Evolutionary conservation across 768 basidiomycete species (phyloP).

Genomic region (Coprinopsis sp.): DNA sequence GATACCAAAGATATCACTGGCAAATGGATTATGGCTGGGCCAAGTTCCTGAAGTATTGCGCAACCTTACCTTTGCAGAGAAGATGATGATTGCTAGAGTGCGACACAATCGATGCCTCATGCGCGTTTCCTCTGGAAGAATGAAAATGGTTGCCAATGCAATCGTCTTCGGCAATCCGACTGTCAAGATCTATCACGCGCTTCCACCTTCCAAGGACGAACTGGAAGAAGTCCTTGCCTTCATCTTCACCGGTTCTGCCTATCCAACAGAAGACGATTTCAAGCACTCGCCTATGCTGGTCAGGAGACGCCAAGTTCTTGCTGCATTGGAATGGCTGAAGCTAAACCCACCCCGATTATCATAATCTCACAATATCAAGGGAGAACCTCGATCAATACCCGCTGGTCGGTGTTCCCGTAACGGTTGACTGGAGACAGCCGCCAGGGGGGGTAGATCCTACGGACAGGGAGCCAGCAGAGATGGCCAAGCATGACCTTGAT

Average conservation of each 20-base stretch:
- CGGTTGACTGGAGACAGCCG: slow-evolving; percentile 17
- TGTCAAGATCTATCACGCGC: not conserved
- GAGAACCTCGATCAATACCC: slow-evolving; percentile 22
- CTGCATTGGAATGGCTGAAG: slow-evolving; percentile 31
- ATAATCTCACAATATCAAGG: slow-evolving; percentile 24
- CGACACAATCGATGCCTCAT: slow-evolving; percentile 3
- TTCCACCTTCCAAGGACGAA: slow-evolving; percentile 10
- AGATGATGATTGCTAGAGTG: not conserved
- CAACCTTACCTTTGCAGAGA: not conserved
- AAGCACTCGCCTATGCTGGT: slow-evolving; percentile 24
- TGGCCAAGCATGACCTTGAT: no score
- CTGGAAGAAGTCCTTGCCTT: slow-evolving; percentile 29
- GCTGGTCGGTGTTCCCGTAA: slow-evolving; percentile 18
- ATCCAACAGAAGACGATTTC: slow-evolving; percentile 23
- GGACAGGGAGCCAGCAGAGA: no score
- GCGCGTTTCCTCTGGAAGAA: not conserved
- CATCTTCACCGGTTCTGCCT: slow-evolving; percentile 25
- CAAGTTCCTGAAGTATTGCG: not conserved
- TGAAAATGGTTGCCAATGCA: slow-evolving; percentile 3
- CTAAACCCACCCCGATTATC: slow-evolving; percentile 30
- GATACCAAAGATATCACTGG: not conserved
- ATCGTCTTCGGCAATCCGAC: slow-evolving; percentile 2
- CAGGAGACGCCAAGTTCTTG: slow-evolving; percentile 17
- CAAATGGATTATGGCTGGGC: slow-evolving; percentile 4
- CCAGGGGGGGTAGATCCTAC: slow-evolving; percentile 19